Base-by-base conservation (phyloP, 2,329 filamentous ascomycete genomes). In the Phialophora verrucosa region DNA sequence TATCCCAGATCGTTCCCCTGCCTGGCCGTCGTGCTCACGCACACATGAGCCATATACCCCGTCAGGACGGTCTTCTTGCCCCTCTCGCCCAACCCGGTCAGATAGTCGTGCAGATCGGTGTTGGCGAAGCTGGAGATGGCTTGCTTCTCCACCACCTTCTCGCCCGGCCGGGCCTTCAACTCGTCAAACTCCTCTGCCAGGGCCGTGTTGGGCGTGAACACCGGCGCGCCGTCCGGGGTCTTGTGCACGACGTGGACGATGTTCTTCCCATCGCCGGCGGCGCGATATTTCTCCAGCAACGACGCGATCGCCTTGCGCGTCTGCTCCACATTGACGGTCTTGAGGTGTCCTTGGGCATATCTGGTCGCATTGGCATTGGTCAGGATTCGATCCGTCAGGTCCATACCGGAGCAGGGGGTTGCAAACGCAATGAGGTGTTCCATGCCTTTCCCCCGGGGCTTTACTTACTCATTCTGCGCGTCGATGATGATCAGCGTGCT, bases 401-500 rank as follows among this genome's bases (percentile, higher is more conserved):
- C 25, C 20, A 27, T 51, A 1, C 3, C 0, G 14, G 8, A 17
- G 49, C 14, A 29, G 11, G 0, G 38, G 17, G 17, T 1, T 8
- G 7, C 5, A 20, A n/a, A n/a, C 17, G 6, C 38, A 5, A 42
- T 2, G 17, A 20, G 38, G 14, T 42, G 12, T 17, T 2, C 35
- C 5, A 17, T 5, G 14, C 35, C 6, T 14, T 42, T n/a, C n/a
- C 4, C 3, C 10, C 12, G 17, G 14, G 35, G 50, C 14, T 20
- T 31, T n/a, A 53, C 66, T 31, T 88, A 90, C 77, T 91, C 89
- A 73, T 90, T 90, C 73, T 91, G 89, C 0, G 88, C 88, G 74
- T 91, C 88, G 73, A 90, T 87, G 76, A 91, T 90, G 72, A 91
- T 77, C 53, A 91, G 82, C 1, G 84, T 83, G 69, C 84, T 87